Conservation (phyloP, 192 early-diverging fungal genomes). For the Coemansia sp. region DNA sequence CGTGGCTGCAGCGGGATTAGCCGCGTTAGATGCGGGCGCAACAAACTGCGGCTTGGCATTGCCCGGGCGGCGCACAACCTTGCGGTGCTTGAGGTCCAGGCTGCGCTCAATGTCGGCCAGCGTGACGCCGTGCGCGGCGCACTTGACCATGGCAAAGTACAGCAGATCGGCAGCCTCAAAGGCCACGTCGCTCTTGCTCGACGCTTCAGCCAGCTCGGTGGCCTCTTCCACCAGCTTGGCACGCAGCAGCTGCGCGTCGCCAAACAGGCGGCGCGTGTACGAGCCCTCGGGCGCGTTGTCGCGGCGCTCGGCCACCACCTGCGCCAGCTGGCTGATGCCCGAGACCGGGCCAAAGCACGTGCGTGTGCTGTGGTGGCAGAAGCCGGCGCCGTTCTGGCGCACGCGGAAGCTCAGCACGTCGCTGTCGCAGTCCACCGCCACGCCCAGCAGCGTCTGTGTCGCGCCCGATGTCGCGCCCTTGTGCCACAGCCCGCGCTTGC, state of each 20-base stretch:
- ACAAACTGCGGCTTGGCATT: conserved; percentile 88
- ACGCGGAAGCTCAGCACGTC: conserved; percentile 89
- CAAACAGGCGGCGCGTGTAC: conserved; percentile 87
- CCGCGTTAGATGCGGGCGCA: conserved; percentile 3
- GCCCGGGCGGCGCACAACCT: conserved; percentile 84
- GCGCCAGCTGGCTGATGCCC: conserved; percentile 74
- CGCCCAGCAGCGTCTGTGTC: conserved; percentile 76
- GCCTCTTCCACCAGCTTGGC: conserved; percentile 98
- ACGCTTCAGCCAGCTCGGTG: conserved; percentile 84
- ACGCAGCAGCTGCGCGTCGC: conserved; percentile 72
- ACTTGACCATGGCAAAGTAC: conserved; percentile 92
- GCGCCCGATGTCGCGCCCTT: conserved; percentile 96
- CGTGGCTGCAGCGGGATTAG: conserved; percentile 17
- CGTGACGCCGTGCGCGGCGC: conserved; percentile 74
- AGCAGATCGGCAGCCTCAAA: conserved; percentile 96
- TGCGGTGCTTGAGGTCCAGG: conserved; percentile 77
- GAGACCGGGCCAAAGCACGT: conserved; percentile 85
- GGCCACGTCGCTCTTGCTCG: conserved; percentile 72
- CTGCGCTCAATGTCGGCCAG: conserved; percentile 86
- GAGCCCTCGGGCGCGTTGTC: conserved; percentile 78
- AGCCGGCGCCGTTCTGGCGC: conserved; percentile 81
- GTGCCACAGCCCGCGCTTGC: conserved; percentile 88
- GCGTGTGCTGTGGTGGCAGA: conserved; percentile 89
- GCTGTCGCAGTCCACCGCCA: conserved; percentile 87
- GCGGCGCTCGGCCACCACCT: conserved; percentile 67